Conservation (phyloP, 257 asterid genomes). For the Rhazya stricta region DNA sequence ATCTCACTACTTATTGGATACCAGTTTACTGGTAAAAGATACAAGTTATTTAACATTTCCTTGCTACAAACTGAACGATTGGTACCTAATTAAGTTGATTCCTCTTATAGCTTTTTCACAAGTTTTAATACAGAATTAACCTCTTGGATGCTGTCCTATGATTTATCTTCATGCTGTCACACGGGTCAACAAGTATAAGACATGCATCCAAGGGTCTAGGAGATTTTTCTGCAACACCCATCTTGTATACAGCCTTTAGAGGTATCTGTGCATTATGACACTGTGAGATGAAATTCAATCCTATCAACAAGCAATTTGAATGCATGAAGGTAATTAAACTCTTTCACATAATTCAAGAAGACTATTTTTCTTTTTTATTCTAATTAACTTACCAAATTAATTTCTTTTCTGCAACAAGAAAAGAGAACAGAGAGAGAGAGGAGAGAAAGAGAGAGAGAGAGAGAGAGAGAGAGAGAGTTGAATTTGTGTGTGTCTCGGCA, state of each 20-base stretch:
- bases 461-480: too few relatives aligned
- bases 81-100: not conserved
- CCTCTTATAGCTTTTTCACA: not conserved
- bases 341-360: not conserved
- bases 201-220: not conserved
- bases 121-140: not conserved
- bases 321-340: not conserved
- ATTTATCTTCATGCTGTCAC: not conserved
- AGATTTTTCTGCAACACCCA: not conserved
- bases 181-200: not conserved
- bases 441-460: too few relatives aligned
- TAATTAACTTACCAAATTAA: slow-evolving; percentile 59
- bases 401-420: too few relatives aligned
- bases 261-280: not conserved
- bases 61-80: too few relatives aligned
- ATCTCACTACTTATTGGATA: not conserved
- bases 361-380: not conserved
- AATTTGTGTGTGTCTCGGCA: too few relatives aligned
- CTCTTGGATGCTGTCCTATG: not conserved
- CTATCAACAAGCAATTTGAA: not conserved
- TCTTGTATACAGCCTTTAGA: not conserved
- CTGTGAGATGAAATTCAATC: not conserved
- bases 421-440: too few relatives aligned
- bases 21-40: too few relatives aligned
- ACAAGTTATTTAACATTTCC: too few relatives aligned